phyloP scores from a whole-genome alignment of 129 eudicot species.

The Escallonia rubra region DNA sequence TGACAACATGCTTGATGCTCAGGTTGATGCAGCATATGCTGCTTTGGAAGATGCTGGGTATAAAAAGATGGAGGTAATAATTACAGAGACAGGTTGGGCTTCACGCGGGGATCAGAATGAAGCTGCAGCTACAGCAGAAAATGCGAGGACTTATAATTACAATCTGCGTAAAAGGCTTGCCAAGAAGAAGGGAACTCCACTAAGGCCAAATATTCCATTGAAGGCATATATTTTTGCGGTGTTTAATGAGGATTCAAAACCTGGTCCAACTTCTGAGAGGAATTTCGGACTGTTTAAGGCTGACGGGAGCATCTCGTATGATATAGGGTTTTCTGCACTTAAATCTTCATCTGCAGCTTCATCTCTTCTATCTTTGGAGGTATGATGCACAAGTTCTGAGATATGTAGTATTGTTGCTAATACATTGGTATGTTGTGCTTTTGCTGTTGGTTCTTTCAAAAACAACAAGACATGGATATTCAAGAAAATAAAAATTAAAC shows the following conservation, averaged over 20 bases:
- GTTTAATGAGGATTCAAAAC: conserved; percentile 70
- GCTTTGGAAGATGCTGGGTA: conserved; percentile 82
- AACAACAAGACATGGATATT: no score
- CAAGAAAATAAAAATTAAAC: no score
- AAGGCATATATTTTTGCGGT: conserved; percentile 84
- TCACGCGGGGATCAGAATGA: conserved; percentile 81
- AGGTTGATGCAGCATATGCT: conserved; percentile 86
- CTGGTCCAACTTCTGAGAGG: conserved; percentile 74
- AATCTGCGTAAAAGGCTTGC: conserved; percentile 85
- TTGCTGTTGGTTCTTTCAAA: not conserved
- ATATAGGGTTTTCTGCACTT: conserved; percentile 72
- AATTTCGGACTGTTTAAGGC: conserved; percentile 82
- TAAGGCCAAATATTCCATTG: conserved; percentile 62
- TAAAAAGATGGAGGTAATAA: conserved; percentile 79
- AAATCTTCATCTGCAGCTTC: conserved; percentile 61
- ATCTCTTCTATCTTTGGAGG: conserved; percentile 52
- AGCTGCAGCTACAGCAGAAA: conserved; percentile 62
- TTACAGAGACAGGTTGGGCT: conserved; percentile 98
- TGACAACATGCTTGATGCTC: conserved; percentile 96
- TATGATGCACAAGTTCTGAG: conserved; percentile 14
- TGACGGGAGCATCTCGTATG: conserved; percentile 71
- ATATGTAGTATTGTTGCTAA: not conserved
- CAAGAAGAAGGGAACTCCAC: conserved; percentile 82
- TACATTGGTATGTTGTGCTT: not conserved
- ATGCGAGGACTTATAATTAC: conserved; percentile 79